Conservation (phyloP, 2,329 filamentous ascomycete species). For the Trichoderma lentiforme region DNA sequence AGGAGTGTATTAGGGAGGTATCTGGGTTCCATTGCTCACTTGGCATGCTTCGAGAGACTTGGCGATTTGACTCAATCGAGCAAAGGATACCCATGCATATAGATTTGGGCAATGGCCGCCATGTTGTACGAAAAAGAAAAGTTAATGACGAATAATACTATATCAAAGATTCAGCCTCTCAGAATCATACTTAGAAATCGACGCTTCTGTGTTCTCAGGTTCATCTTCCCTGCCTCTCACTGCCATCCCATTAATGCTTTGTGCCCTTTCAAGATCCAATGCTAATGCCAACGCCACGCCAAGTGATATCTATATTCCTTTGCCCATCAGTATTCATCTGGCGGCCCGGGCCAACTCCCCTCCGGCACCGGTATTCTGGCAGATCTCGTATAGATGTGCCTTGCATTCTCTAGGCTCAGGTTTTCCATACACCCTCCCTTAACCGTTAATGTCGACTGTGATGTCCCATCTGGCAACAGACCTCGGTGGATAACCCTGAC, state of each 20-base stretch:
- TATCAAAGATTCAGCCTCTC: background rate
- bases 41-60: background rate
- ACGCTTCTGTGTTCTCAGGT: background rate
- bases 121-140: background rate
- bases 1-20: background rate
- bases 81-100: background rate
- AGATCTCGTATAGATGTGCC: slow-evolving; percentile 45
- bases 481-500: slow-evolving; percentile 46
- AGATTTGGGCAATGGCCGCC: background rate
- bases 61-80: background rate
- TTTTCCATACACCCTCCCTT: slow-evolving; percentile 47
- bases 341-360: slow-evolving; percentile 28
- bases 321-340: slow-evolving; percentile 2
- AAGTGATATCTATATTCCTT: background rate
- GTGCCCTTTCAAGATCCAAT: background rate
- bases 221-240: background rate
- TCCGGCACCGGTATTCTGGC: slow-evolving; percentile 45
- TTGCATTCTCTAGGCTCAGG: slow-evolving; percentile 37
- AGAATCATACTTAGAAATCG: background rate
- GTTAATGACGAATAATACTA: background rate
- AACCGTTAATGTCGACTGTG: slow-evolving; percentile 38
- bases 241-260: background rate
- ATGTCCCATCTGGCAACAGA: slow-evolving; percentile 36
- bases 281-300: background rate
- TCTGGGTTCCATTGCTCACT: background rate